These are phyloP conservation scores for Lachancea meyersii DNA, from an alignment of 805 yeast species.

Conservation along the genomic window DNA sequence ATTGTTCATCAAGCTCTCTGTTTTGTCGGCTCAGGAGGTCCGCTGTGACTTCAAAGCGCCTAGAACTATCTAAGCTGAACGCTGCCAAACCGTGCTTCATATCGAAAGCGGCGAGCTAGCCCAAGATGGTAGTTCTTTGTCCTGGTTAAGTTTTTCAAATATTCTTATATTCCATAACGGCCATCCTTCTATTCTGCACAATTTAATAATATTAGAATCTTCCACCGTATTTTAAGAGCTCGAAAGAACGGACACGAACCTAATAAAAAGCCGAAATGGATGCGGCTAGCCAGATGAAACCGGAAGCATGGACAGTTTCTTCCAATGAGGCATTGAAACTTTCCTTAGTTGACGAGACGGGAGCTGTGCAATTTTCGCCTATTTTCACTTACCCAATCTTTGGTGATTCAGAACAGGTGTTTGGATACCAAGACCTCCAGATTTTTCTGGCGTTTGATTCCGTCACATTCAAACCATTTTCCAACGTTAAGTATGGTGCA, in stretches of 20 bases:
- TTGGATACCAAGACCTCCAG: constrained; percentile 68
- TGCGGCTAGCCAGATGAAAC: constrained; percentile 36
- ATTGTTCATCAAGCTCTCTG: constrained; percentile 59
- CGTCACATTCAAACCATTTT: constrained; percentile 63
- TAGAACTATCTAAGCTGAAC: constrained; percentile 29
- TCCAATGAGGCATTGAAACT: constrained; percentile 63
- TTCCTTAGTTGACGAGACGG: constrained; percentile 51
- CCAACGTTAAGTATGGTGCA: constrained; percentile 50
- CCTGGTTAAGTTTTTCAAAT: no score
- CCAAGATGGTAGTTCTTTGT: no score
- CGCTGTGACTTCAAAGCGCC: constrained; percentile 15
- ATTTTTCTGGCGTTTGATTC: constrained; percentile 70
- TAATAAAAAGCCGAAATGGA: neutral
- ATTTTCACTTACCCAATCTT: constrained; percentile 85
- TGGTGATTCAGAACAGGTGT: constrained; percentile 85
- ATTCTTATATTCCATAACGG: no score
- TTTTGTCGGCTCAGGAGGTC: constrained; percentile 44
- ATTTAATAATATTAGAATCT: no score
- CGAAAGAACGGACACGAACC: neutral
- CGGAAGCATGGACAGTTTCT: constrained; percentile 69
- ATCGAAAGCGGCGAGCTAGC: neutral
- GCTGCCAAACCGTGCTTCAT: constrained; percentile 42
- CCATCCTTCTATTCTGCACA: no score
- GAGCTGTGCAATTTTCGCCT: constrained; percentile 65
- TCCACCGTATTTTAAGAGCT: neutral